Base-by-base conservation (phyloP, 139 green algal species). In the Zygnema circumcarinatum region DNA sequence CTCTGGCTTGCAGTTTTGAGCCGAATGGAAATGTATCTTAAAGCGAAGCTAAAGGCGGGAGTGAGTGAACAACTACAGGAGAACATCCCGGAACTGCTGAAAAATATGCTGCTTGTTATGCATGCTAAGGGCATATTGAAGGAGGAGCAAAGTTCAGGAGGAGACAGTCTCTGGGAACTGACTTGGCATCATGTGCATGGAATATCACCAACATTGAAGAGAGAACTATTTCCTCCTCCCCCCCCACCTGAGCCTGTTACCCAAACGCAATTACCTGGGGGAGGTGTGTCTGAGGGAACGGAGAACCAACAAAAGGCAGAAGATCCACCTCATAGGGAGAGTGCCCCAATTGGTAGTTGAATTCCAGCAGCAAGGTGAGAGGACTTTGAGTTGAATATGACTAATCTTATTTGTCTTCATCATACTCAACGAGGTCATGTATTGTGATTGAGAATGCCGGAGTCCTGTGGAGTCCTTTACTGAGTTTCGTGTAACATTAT, bases 61-160 rank as follows among this genome's bases (percentile, higher is more conserved):
- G 73, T 38, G 81, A 20, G 39, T 82, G 83, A 90, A 52, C 82
- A 92, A 32, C 95, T 96, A 75, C 33, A 42, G 3, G 96, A 99
- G 85, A 93, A 92, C 3, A 94, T 98, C 20, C 95, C 96, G 1
- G 95, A 98, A 88, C 92, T 95, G 35, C 84, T 96, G 16, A 98
- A 99, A 92, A 99, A 99, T 92, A 95, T 98, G 92, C 87, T 98
- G 40, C 92, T 99, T 68, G 96, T 99, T 76, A 94, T 99, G 94
- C 91, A 93, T 29, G 83, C 84, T 1, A 92, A 92, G 21, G 95
- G 90, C 0, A 84, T 97, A 11, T 84, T 96, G n/a, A 84, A 35
- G 29, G 88, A 83, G 33, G 36, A 72, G 33, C 31, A 29, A 29
- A 40, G 47, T 35, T 3, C 40, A 16, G 35, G 29, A n/a, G 82